phyloP scores from a whole-genome alignment of 2,329 filamentous ascomycete genomes.

The Colletotrichum simmondsii region DNA sequence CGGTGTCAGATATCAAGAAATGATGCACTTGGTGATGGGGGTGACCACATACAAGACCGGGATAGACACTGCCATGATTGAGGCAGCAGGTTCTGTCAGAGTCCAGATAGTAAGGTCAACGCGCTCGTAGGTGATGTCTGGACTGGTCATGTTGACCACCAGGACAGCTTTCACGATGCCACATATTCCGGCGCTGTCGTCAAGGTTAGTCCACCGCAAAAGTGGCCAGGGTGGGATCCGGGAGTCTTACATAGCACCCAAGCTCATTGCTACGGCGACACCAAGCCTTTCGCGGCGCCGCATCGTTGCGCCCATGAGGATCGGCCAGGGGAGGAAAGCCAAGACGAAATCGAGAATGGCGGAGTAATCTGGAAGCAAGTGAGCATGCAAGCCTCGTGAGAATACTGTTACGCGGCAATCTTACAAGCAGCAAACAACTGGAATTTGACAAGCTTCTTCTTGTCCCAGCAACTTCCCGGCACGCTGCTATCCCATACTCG shows the following conservation, averaged over 20 bases:
- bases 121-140: constrained; percentile 46
- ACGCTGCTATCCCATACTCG: constrained; percentile 41
- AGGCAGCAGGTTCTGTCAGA: constrained; percentile 46
- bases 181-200: constrained; percentile 42
- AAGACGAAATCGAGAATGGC: constrained; percentile 46
- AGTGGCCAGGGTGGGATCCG: background rate
- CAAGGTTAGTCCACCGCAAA: background rate
- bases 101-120: constrained; percentile 50
- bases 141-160: constrained; percentile 44
- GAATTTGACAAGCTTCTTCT: constrained; percentile 38
- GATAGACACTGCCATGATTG: constrained; percentile 49
- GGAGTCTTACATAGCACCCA: constrained; percentile 44
- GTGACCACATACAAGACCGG: constrained; percentile 44
- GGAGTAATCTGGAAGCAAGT: constrained; percentile 42
- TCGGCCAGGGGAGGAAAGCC: constrained; percentile 46
- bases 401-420: background rate
- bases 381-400: background rate
- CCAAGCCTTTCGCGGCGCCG: constrained; percentile 45
- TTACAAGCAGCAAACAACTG: constrained; percentile 47
- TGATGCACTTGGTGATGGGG: accelerated
- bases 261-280: constrained; percentile 48
- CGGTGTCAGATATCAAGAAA: background rate
- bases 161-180: constrained; percentile 48
- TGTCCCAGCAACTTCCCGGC: constrained; percentile 45
- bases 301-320: constrained; percentile 46